These are phyloP conservation scores for Fonsecaea erecta DNA, from an alignment of 2,329 filamentous ascomycete species.

Conservation along the genomic window DNA sequence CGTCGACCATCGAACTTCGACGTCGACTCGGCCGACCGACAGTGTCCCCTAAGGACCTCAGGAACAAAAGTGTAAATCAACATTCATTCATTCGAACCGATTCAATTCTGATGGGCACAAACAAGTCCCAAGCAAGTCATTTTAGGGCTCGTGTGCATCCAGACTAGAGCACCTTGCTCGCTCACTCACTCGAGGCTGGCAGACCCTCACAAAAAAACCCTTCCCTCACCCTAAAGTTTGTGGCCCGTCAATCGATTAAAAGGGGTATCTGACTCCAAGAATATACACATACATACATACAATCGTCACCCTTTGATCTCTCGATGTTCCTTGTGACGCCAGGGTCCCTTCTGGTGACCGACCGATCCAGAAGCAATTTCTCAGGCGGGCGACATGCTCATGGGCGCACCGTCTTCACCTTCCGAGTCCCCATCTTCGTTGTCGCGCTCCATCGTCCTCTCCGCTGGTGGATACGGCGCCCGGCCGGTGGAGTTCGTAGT, in stretches of 20 bases:
- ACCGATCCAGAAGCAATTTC: not conserved
- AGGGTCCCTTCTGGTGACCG: not conserved
- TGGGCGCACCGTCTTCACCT: conserved; percentile 36
- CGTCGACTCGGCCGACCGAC: too few species aligned
- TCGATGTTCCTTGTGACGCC: not conserved
- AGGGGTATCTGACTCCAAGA: conserved; percentile 1
- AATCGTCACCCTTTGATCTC: not conserved
- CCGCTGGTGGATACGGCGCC: not conserved
- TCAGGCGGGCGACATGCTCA: conserved; percentile 37
- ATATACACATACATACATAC: conserved; percentile 6
- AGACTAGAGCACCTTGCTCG: too few species aligned
- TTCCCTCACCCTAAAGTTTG: not conserved
- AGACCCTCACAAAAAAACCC: not conserved
- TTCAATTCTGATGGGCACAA: not conserved
- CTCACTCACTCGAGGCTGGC: not conserved
- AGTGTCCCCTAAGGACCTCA: too few species aligned
- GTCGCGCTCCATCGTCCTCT: conserved; percentile 2
- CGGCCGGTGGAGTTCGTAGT: not conserved
- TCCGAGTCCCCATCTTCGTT: conserved; percentile 32
- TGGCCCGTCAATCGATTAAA: conserved; percentile 1
- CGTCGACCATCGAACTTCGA: too few species aligned
- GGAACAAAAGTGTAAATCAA: too few species aligned
- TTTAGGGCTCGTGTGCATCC: too few species aligned
- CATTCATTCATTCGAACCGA: too few species aligned
- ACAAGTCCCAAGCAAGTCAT: too few species aligned